Evolutionary conservation across 805 yeast genomes (phyloP), one percentile per base, ranked within the genome.

Genomic region (Candida michaelii): DNA sequence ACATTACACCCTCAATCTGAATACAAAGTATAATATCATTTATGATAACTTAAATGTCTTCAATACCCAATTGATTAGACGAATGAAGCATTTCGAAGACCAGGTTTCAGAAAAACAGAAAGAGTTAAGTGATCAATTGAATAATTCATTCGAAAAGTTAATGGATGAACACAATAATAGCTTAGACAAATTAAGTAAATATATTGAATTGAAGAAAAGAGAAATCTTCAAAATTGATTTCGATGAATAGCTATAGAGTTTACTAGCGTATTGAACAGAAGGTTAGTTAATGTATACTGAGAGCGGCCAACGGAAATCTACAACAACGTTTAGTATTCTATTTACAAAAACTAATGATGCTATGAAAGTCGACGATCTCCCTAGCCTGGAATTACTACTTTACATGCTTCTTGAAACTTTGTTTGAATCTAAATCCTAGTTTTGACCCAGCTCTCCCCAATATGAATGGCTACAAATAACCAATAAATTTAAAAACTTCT

Each of bases 401-500:
- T n/a, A n/a, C n/a, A n/a, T n/a, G n/a, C n/a, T n/a, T n/a, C n/a
- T n/a, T n/a, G n/a, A n/a, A n/a, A n/a, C n/a, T n/a, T n/a, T n/a
- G n/a, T n/a, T n/a, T n/a, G n/a, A n/a, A n/a, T n/a, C n/a, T n/a
- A n/a, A n/a, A n/a, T n/a, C n/a, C n/a, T n/a, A n/a, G n/a, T n/a
- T n/a, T n/a, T n/a, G n/a, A n/a, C n/a, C n/a, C n/a, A n/a, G n/a
- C n/a, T n/a, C n/a, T n/a, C n/a, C n/a, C n/a, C n/a, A n/a, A n/a
- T n/a, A n/a, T n/a, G n/a, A n/a, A n/a, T n/a, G n/a, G n/a, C n/a
- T n/a, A 25, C 29, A 24, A 25, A 27, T 25, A 36, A 8, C 38
- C 45, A n/a, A 75, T 49, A 44, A 73, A 76, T 30, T 58, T 55
- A 43, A 61, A 60, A 1, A 66, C 40, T 29, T 43, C 56, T 27